Evolutionary conservation across 805 yeast genomes (phyloP), one percentile per base, ranked within the genome.

Genomic region (Candida railenensis): DNA sequence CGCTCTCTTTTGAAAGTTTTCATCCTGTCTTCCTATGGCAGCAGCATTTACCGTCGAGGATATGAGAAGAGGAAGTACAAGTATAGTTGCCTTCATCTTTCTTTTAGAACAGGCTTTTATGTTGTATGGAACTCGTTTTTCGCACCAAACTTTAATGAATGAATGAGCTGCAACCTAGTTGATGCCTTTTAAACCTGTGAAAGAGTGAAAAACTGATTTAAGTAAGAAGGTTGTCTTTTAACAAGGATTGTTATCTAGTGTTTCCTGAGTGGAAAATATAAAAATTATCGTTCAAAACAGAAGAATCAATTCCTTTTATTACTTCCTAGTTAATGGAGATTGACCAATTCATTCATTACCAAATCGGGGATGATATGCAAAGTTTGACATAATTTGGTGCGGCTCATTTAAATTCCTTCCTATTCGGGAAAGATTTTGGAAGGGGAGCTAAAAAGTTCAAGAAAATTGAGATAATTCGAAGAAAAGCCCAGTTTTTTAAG

Each of bases 1-100:
- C 16, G 45, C 45, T 42, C 45, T 42, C 22, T 42, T 42, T 21
- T 34, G 7, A 12, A 40, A 28, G 15, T 28, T 22, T 7, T 19
- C 32, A 18, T 41, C 37, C 11, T 25, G 5, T 25, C 30, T 25
- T 25, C 30, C 30, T 20, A 20, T 41, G 12, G 44, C 37, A 8
- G 39, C 39, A n/a, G 22, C 39, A 14, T 5, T 12, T 15, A 33
- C 32, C 37, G 28, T 34, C 4, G 44, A 15, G 14, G 36, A 16
- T 7, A 36, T 4, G n/a, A 42, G 19, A 15, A 42, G 33, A 20
- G 45, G 40, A 21, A 34, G 33, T 5, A 42, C 22, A 5, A 28
- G 20, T 9, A 30, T 12, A 30, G 37, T 15, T 14, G n/a, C 18
- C 21, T 30, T 28, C 45, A 34, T 34, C 33, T 20, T 25, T 40